Evolutionary conservation across 164 flowering plant genomes (phyloP), one percentile per base, ranked within the genome.

Genomic region (Santalum album): DNA sequence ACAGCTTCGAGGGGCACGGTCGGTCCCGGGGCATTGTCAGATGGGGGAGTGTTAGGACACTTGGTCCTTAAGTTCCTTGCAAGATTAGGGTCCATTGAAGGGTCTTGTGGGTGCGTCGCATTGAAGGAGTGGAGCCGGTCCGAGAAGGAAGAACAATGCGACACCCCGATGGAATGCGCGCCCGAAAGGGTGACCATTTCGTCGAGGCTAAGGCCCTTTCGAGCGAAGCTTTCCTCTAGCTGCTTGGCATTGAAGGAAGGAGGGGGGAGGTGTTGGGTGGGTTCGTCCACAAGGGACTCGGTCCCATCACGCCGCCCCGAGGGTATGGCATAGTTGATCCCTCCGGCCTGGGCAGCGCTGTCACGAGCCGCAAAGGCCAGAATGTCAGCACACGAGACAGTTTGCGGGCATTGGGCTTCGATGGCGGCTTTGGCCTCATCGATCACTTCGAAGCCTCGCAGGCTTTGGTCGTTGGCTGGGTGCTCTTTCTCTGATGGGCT

Each of bases 321-420:
- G 0, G 78, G 77, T 0, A 78, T 76, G 0, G 65, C 61, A 19
- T 73, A 78, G 62, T 54, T 55, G 32, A 70, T 67, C 6, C 70
- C 67, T 12, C 81, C 76, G 5, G 51, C 61, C 14, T 32, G 60
- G 20, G n/a, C 36, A 40, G 76, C 70, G 7, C 78, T 65, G 42
- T 80, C 82, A 0, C 89, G 71, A 4, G 86, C 82, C 0, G 86
- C 84, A 10, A 80, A 77, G 0, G 89, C 76, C 0, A 83, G 54
- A 18, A 78, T 73, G 65, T 83, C 89, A 0, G 89, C 66, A 23
- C 89, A 83, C 0, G 89, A 80, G 10, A 80, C 82, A 0, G 69
- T 72, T n/a, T 55, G 19, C 2, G 79, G 79, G 66, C 89, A 80
- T 5, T 3, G 27, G 11, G 75, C 54, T 46, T 83, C 86, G 15